phyloP scores from a whole-genome alignment of 1,139 yeast genomes.

The Geotrichum macrosporum region DNA sequence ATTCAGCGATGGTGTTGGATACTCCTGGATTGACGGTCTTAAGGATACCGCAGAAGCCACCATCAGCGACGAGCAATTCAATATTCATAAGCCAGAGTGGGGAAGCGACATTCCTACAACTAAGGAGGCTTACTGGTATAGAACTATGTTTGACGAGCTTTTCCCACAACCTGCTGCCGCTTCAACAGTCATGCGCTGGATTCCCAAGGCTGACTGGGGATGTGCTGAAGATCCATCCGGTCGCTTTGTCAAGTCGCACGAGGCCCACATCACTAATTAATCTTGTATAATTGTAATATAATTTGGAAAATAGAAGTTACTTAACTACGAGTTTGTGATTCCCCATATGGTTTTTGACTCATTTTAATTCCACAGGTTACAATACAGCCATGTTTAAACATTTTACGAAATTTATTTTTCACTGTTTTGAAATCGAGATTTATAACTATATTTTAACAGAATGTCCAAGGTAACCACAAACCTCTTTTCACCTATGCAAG shows the following conservation, averaged over 20 bases:
- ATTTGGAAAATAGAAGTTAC: too few species aligned
- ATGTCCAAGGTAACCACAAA: too few species aligned
- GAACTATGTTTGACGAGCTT: constrained; percentile 89
- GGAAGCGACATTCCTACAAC: constrained; percentile 92
- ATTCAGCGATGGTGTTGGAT: constrained; percentile 98
- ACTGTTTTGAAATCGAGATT: too few species aligned
- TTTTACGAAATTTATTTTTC: too few species aligned
- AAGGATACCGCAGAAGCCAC: constrained; percentile 90
- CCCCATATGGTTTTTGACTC: too few species aligned
- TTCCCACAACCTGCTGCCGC: constrained; percentile 93
- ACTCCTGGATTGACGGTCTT: constrained; percentile 97
- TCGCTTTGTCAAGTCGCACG: constrained; percentile 85
- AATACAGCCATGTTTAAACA: too few species aligned
- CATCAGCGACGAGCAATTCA: constrained; percentile 83
- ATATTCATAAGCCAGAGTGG: constrained; percentile 92
- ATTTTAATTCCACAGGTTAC: too few species aligned
- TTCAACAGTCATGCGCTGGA: constrained; percentile 96
- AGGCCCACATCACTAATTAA: constrained; percentile 24
- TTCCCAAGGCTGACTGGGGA: constrained; percentile 99
- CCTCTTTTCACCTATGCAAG: too few species aligned
- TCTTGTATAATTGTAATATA: too few species aligned
- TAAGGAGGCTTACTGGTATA: constrained; percentile 99
- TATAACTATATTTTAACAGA: too few species aligned
- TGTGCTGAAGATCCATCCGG: constrained; percentile 99
- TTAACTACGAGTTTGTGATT: background rate